Base-by-base conservation (phyloP, 768 basidiomycete species). In the Coprinopsis cinerea region DNA sequence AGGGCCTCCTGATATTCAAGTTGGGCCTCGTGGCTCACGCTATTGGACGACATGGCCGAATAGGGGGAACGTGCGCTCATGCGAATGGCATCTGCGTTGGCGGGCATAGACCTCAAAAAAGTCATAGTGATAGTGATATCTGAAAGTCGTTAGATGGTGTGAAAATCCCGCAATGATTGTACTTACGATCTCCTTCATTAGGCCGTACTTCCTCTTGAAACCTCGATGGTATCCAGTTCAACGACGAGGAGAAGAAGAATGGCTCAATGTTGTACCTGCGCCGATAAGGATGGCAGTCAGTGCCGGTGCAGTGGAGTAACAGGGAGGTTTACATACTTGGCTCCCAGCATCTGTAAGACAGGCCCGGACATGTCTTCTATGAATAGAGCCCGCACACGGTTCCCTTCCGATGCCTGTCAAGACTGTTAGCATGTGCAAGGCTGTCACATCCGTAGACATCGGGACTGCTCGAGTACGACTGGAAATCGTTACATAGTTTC, bases 161-260 rank as follows among this genome's bases (percentile, higher is more conserved):
- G 18, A 44, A n/a, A 34, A n/a, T 9, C 9, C 9, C n/a, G 30
- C 30, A 34, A n/a, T 27, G 15, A 32, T 32, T 25, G 10, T n/a
- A 46, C 79, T 56, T 55, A 83, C 79, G 81, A 62, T 83, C 82
- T 56, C 78, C 74, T 40, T 64, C 32, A 5, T 64, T 62, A 14
- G 59, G 57, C 3, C 54, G 28, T 0, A 72, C 49, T 43, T 70
- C 74, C 55, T 82, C 81, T 53, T 81, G 76, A 45, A 77, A 85
- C 47, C 81, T 74, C 1, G 80, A 79, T 1, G 83, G 83, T 53
- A 83, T 85, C 81, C 81, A 82, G 52, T 79, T 82, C 2, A 81
- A 54, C 13, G 79, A 79, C 0, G 82, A 82, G 0, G 81, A 81
- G 55, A 77, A 84, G 63, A 81, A 84, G 60, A 83, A 84, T 0